These are phyloP conservation scores for Malus sylvestris DNA, from an alignment of 306 rosid species.

Conservation along the genomic window DNA sequence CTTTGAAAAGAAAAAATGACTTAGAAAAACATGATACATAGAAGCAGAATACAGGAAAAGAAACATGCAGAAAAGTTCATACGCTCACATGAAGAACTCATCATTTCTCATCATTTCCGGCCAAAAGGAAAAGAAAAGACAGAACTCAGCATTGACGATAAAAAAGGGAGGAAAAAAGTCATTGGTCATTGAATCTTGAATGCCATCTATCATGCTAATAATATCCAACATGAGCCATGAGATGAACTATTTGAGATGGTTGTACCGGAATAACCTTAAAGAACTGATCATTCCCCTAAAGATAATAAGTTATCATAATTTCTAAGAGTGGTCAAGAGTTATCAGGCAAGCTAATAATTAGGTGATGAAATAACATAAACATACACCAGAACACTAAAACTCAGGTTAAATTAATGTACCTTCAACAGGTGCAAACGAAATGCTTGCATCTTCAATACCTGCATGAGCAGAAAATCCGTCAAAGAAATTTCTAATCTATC, in stretches of 20 bases:
- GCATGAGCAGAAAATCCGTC: constrained; percentile 27
- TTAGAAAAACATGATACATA: background rate
- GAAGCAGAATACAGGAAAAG: background rate
- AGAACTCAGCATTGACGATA: background rate
- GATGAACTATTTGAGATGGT: background rate
- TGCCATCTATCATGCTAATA: background rate
- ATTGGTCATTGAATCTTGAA: background rate
- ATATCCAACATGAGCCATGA: background rate
- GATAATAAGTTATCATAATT: background rate
- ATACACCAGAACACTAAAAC: constrained; percentile 7
- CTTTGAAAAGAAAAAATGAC: background rate
- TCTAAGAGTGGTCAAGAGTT: constrained; percentile 1
- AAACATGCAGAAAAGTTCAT: background rate
- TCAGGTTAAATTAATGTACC: constrained; percentile 43
- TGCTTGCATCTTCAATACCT: constrained; percentile 85
- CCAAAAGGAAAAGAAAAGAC: background rate
- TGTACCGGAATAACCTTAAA: background rate
- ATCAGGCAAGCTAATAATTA: background rate
- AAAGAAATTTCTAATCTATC: background rate
- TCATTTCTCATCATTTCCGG: background rate
- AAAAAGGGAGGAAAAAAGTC: background rate
- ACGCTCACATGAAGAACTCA: background rate
- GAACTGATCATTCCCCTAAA: background rate
- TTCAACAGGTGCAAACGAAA: constrained; percentile 87
- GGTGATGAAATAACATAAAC: constrained; percentile 2